These are phyloP conservation scores for Wallacemonas sp. DNA, from an alignment of 208 protist species.

Conservation along the genomic window DNA sequence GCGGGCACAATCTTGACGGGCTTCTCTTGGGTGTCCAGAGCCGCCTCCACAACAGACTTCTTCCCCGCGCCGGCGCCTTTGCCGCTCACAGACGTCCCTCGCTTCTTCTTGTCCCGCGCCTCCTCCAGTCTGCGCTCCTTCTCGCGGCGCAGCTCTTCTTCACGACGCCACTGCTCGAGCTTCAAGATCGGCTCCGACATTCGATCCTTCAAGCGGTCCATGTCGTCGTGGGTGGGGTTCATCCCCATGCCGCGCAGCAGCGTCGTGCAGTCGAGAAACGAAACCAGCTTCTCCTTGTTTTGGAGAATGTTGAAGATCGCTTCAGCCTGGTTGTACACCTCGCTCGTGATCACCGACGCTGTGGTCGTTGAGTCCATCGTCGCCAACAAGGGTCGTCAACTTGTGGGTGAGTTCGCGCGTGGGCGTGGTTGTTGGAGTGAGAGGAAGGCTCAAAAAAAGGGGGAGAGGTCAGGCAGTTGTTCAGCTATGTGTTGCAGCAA, in stretches of 20 bases:
- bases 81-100: constrained; percentile 17
- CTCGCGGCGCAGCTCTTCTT: constrained; percentile 80
- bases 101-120: constrained; percentile 48
- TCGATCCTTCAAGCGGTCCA: constrained; percentile 73
- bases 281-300: constrained; percentile 89
- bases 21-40: constrained; percentile 34
- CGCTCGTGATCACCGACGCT: constrained; percentile 86
- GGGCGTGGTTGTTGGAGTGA: not conserved
- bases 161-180: constrained; percentile 84
- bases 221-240: constrained; percentile 85
- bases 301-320: constrained; percentile 77
- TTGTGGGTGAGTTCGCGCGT: not conserved
- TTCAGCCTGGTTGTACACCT: constrained; percentile 88
- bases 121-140: constrained; percentile 82
- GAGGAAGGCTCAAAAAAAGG: no score
- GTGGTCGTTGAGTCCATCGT: constrained; percentile 16
- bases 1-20: constrained; percentile 62
- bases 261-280: constrained; percentile 89
- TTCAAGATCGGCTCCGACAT: constrained; percentile 79
- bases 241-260: constrained; percentile 91
- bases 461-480: not conserved
- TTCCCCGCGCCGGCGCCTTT: constrained; percentile 22
- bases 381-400: not conserved
- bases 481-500: not conserved
- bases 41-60: constrained; percentile 49